Base-by-base conservation (phyloP, 2,329 filamentous ascomycete genomes). In the Xylariaceae sp. region DNA sequence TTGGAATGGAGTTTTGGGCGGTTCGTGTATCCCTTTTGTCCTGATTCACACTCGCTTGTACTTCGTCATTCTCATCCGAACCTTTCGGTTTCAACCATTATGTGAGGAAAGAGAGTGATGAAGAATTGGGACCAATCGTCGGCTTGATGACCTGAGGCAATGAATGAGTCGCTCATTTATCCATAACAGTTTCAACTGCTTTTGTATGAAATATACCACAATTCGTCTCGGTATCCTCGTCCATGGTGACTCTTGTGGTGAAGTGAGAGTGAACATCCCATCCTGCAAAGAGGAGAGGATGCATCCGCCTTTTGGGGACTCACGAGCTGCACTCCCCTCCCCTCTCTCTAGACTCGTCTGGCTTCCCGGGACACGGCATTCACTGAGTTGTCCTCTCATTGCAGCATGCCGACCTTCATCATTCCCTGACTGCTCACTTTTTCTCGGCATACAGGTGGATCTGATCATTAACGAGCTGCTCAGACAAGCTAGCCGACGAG, bases 41-140 rank as follows among this genome's bases (percentile, higher is more conserved):
- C 10, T 15, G 17, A 30, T 30, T 6, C 57, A 50, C 18, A 18
- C 10, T 53, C 30, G n/a, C 34, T 42, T 51, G 37, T 34, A 10
- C 53, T 17, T 45, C 11, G 9, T 18, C 4, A 13, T 13, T 2
- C 37, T 34, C 49, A 37, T 51, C 49, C 15, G 10, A n/a, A n/a
- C 10, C 23, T 11, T 5, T 23, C 30, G 15, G 10, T 35, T n/a
- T 6, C 9, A 13, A n/a, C 2, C 1, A 18, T 48, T 1, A 11
- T 6, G 17, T 9, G 23, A 13, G 15, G 35, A 42, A 10, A 3
- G 50, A 1, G 13, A 35, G 39, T 42, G 37, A 50, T 23, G 44
- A 35, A 58, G 51, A 11, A n/a, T 15, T 37, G 10, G 48, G 49
- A 49, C 15, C 42, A 59, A 57, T 13, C 53, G 39, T 53, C 53